A percentile compares a stretch with the other conserved stretches of the same genome.
Evolutionary conservation across 177 flowering plant genomes (phyloP).

Genomic region (Vitis hybrid): DNA sequence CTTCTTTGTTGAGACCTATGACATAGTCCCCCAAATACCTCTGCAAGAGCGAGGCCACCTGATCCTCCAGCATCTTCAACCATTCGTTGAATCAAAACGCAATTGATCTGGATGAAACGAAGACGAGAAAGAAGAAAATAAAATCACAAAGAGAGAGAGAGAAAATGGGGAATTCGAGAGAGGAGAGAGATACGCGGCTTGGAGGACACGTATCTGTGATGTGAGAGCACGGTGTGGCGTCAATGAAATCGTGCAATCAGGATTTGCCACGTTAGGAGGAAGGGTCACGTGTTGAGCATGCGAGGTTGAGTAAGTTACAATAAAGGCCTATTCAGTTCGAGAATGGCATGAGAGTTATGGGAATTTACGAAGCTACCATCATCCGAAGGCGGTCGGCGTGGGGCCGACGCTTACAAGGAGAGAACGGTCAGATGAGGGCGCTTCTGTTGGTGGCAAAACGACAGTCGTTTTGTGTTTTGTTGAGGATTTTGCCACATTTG

Average conservation of each 20-base stretch:
- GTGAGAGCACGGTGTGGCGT: no score
- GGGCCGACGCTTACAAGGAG: not conserved
- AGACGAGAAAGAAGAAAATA: not conserved
- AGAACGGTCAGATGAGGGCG: not conserved
- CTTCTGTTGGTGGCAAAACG: no score
- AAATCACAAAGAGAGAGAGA: not conserved
- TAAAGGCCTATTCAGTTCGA: no score
- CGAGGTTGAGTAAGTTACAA: no score
- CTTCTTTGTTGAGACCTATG: conserved; percentile 84
- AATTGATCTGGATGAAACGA: not conserved
- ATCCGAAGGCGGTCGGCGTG: not conserved
- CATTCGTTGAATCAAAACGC: not conserved
- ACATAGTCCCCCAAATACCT: conserved; percentile 92
- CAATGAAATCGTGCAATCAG: no score
- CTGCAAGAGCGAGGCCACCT: conserved; percentile 85
- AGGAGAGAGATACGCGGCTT: not conserved
- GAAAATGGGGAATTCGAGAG: not conserved
- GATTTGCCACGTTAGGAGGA: no score
- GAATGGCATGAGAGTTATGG: no score
- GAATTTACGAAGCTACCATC: no score
- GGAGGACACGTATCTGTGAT: no score
- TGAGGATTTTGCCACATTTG: no score
- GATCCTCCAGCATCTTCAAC: conserved; percentile 92
- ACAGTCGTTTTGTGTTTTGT: no score
- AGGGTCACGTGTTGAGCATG: no score